phyloP scores from a whole-genome alignment of 2,329 filamentous ascomycete genomes.

The Pseudogymnoascus sp. region DNA sequence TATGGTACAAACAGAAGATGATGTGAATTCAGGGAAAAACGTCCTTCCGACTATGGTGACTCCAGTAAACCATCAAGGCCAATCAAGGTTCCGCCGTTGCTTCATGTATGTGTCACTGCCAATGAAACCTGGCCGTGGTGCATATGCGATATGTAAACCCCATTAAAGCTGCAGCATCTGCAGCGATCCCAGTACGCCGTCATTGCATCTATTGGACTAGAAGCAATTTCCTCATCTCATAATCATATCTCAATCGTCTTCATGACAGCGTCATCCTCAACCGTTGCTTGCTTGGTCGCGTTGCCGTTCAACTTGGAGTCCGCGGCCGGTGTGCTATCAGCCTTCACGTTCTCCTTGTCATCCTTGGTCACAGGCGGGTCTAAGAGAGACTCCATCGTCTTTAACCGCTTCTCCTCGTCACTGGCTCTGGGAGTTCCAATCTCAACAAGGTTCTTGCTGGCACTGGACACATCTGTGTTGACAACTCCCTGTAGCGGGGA shows the following conservation, averaged over 20 bases:
- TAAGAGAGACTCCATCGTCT: constrained; percentile 24
- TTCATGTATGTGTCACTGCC: constrained; percentile 7
- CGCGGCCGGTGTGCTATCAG: constrained; percentile 14
- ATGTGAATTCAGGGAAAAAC: constrained; percentile 7
- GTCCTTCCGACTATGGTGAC: constrained; percentile 7
- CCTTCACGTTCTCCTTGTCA: constrained; percentile 26
- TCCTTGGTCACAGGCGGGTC: constrained; percentile 21
- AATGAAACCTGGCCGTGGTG: constrained; percentile 3
- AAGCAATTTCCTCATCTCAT: constrained; percentile 7
- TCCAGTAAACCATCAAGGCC: constrained; percentile 4
- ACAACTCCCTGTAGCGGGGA: constrained; percentile 13
- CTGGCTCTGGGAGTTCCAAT: constrained; percentile 28
- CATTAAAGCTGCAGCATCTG: constrained; percentile 5
- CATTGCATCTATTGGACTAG: constrained; percentile 7
- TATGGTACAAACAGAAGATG: constrained; percentile 9
- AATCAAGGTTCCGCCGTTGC: constrained; percentile 9
- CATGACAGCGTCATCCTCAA: constrained; percentile 30
- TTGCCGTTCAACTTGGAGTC: constrained; percentile 20
- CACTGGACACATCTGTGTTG: constrained; percentile 21
- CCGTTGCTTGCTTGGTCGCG: constrained; percentile 22
- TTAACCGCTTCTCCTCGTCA: constrained; percentile 22
- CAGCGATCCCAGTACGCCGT: constrained; percentile 6
- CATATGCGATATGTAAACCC: constrained; percentile 7
- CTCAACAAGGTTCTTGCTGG: constrained; percentile 28
- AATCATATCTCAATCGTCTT: constrained; percentile 32